Evolutionary conservation across 2,329 filamentous ascomycete species (phyloP), one percentile per base, ranked within the genome.

Genomic region (Aureobasidium mangrovei): DNA sequence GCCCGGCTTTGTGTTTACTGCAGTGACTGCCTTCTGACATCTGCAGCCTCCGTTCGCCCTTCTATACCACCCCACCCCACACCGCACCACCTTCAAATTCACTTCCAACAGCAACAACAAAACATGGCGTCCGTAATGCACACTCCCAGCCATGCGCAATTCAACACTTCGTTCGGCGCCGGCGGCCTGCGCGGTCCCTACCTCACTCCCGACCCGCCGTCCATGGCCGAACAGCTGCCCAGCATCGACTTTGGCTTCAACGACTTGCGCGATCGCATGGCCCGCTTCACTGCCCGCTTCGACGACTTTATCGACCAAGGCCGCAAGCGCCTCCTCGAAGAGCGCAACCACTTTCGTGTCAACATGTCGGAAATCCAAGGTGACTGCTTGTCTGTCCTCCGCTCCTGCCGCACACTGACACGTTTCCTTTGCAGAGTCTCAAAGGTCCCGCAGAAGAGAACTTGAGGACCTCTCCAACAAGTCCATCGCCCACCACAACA

Each of bases 211-310:
- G 49, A 53, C 31, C 78, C 80, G 12, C 72, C 80, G 59, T 86
- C 84, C 5, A 82, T 88, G 73, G 85, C 84, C 40, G 86, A 90
- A 67, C 82, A 82, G 47, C 81, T 98, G 7, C 93, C 93, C 35
- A 88, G 80, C 67, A 87, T 95, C 70, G 90, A 95, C 71, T 97
- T 98, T 69, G 90, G 90, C 56, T 97, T 97, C 70, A 91, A 97
- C 63, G 89, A 96, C 62, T 73, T 98, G 66, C 91, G 91, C 71
- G 89, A 91, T 65, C 87, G 90, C 71, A 97, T 98, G 93, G 80
- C 85, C 53, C 88, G 87, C 59, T 98, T 98, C 69, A 96, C 87
- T 0, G 79, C 82, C 7, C 86, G 83, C 62, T 98, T 98, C 63
- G 93, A 98, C 67, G 83, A 84, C 0, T 97, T 96, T 63, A 96